A percentile compares a stretch with the other conserved stretches of the same genome.
Evolutionary conservation across 1,284 basidiomycete genomes (phyloP).

Genomic region (Phlebopus sp.): DNA sequence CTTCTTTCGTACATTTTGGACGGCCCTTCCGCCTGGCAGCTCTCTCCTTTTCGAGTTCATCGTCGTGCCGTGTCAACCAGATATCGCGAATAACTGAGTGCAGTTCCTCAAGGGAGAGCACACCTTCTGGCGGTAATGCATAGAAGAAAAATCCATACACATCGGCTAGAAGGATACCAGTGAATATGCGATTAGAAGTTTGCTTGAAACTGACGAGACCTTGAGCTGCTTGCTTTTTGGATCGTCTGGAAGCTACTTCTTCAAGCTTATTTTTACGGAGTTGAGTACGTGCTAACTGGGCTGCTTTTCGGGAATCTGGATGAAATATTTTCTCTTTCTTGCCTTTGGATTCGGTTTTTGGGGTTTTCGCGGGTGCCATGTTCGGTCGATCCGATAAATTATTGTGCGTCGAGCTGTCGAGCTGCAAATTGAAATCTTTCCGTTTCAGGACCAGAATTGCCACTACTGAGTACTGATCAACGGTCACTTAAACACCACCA

Average conservation of each 20-base stretch:
- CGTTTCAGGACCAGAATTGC: no score
- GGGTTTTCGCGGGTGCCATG: slow-evolving; percentile 18
- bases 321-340: slow-evolving; percentile 80
- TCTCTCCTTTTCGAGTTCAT: slow-evolving; percentile 62
- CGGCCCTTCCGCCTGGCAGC: slow-evolving; percentile 70
- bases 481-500: background rate
- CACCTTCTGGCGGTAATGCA: slow-evolving; percentile 63
- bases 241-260: slow-evolving; percentile 52
- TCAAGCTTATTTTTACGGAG: slow-evolving; percentile 71
- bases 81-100: slow-evolving; percentile 66
- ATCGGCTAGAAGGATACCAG: slow-evolving; percentile 47
- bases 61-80: slow-evolving; percentile 76
- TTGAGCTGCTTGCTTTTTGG: slow-evolving; percentile 52
- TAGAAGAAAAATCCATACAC: slow-evolving; percentile 80
- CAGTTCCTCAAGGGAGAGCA: slow-evolving; percentile 64
- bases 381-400: background rate
- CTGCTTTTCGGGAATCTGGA: slow-evolving; percentile 79
- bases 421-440: no score
- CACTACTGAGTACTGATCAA: no score
- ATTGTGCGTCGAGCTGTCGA: no score
- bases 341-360: slow-evolving; percentile 31
- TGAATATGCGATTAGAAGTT: background rate
- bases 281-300: slow-evolving; percentile 70
- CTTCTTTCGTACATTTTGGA: slow-evolving; percentile 71
- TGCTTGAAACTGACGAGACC: slow-evolving; percentile 37